These are phyloP conservation scores for Penicillium concentricum DNA, from an alignment of 2,329 filamentous ascomycete genomes.

Conservation along the genomic window DNA sequence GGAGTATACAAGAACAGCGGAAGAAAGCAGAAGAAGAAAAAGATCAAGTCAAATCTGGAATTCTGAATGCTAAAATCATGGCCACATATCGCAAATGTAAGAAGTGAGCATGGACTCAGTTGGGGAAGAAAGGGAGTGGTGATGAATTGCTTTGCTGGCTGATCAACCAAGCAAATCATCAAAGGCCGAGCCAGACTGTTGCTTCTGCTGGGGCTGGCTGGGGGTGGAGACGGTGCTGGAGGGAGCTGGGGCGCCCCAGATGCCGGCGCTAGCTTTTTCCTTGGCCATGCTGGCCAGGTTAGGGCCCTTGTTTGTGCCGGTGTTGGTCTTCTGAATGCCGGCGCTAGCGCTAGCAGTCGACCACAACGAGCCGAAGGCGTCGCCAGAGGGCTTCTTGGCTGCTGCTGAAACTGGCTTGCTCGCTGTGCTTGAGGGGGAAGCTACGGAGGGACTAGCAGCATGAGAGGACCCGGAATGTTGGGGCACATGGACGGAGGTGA, in stretches of 20 bases:
- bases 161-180: conserved; percentile 43
- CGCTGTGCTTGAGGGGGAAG: conserved; percentile 39
- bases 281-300: conserved; percentile 95
- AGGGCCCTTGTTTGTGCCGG: conserved; percentile 63
- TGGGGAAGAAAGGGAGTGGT: not conserved
- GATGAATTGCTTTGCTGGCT: not conserved
- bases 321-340: conserved; percentile 70
- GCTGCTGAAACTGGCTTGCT: conserved; percentile 49
- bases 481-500: conserved; percentile 66
- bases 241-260: conserved; percentile 77
- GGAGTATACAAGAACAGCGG: not conserved
- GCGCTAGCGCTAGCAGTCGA: conserved; percentile 65
- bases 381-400: conserved; percentile 56
- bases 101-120: not conserved
- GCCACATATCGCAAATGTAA: conserved; percentile 2
- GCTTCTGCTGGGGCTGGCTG: conserved; percentile 38
- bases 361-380: conserved; percentile 90
- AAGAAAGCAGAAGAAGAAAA: not conserved
- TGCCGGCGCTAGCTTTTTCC: conserved; percentile 90
- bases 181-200: conserved; percentile 34
- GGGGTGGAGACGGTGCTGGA: conserved; percentile 51
- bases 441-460: conserved; percentile 36
- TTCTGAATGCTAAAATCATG: conserved; percentile 6
- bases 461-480: conserved; percentile 34
- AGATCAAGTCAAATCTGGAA: not conserved